These are phyloP conservation scores for Didymella segeticola DNA, from an alignment of 2,329 filamentous ascomycete species.

Conservation along the genomic window DNA sequence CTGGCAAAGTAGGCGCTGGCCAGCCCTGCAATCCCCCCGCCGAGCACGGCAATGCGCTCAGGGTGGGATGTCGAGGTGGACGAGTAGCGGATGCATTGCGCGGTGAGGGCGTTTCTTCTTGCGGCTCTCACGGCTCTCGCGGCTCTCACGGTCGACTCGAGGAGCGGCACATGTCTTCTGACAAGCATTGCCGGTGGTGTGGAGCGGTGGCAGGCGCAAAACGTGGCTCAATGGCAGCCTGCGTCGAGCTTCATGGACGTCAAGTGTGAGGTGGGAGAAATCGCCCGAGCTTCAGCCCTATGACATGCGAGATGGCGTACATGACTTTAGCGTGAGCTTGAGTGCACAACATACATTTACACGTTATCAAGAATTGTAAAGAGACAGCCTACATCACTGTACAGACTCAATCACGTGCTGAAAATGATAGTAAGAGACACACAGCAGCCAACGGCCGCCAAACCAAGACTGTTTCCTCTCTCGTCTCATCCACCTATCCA, in stretches of 20 bases:
- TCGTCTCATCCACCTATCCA: conserved; percentile 18
- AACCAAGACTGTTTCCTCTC: conserved; percentile 14
- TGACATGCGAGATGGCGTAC: conserved; percentile 8
- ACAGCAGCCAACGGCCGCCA: conserved; percentile 24
- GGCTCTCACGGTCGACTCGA: conserved; percentile 42
- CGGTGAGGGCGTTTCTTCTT: too few species aligned
- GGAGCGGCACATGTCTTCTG: conserved; percentile 44
- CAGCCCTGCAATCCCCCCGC: conserved; percentile 60
- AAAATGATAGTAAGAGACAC: too few species aligned
- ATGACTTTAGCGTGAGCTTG: not conserved
- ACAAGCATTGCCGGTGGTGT: conserved; percentile 47
- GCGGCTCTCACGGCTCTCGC: too few species aligned
- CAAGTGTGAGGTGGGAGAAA: conserved; percentile 15
- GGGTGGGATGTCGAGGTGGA: conserved; percentile 35
- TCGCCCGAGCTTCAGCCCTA: conserved; percentile 27
- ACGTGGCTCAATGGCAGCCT: conserved; percentile 15
- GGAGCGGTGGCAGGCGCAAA: conserved; percentile 16
- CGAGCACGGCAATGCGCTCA: conserved; percentile 57
- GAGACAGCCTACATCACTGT: too few species aligned
- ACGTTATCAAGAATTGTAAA: too few species aligned
- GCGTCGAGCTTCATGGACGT: conserved; percentile 21
- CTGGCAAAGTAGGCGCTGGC: conserved; percentile 72
- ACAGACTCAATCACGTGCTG: too few species aligned
- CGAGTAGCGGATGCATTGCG: conserved; percentile 23
- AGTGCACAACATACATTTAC: too few species aligned